Evolutionary conservation across 495 filamentous ascomycete species (phyloP), one percentile per base, ranked within the genome.

Genomic region (Podospora comata): DNA sequence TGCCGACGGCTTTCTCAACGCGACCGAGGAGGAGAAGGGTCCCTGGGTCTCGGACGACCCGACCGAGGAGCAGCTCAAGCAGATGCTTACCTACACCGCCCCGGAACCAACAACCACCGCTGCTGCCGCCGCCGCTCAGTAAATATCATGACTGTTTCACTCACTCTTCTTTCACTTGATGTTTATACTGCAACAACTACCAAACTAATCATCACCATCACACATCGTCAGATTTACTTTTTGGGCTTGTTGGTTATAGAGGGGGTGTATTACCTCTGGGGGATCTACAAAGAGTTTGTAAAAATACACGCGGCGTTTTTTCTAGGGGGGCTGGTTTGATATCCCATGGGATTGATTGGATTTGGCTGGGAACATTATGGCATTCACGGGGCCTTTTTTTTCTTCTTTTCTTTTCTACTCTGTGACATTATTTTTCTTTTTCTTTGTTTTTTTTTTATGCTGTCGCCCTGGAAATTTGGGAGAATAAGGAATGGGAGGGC

Each of bases 11-110:
- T 87, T 98, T 68, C 88, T 86, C 68, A 81, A 82, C 71, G 88
- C 92, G 9, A 93, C 87, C 4, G 88, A 90, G 6, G 91, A 93
- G 72, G 92, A 97, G 81, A 94, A 92, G 69, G 93, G 93, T 0
- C 84, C 89, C 2, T 95, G 91, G 91, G 72, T 90, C 67, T 82
- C 80, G 19, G 82, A 85, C 66, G 82, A 85, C 70, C 82, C 82
- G 11, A 84, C 78, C 18, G 79, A 83, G 65, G 81, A 83, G 58
- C 75, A 85, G 44, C 70, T 79, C 60, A 73, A 80, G 69, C 71
- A 73, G 66, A 84, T 84, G 82, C 73, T 78, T 76, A 62, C 72
- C 44, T 55, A 57, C 5, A 58, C 20, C 23, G 55, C 44, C 30
- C 18, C 61, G 6, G n/a, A 18, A 39, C 13, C n/a, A 26, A 23